Evolutionary conservation across 129 eudicot species (phyloP).

Genomic region (Mikania micrantha): DNA sequence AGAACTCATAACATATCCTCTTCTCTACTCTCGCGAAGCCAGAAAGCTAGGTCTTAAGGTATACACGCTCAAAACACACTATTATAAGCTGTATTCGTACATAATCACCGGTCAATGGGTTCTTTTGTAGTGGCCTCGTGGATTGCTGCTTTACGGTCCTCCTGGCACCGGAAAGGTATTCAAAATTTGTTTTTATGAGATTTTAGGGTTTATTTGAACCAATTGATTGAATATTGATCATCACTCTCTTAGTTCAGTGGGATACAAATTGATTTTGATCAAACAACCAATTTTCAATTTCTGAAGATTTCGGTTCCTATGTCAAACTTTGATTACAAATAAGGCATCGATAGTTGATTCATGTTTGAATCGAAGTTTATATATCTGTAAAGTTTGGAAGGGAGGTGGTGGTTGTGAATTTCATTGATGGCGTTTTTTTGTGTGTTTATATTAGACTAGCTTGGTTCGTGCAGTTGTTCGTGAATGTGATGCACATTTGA

Average conservation of each 20-base stretch:
- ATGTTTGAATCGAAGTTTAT: not conserved
- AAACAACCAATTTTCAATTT: not conserved
- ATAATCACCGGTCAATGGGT: not conserved
- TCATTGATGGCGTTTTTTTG: constrained; percentile 14
- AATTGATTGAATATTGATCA: not conserved
- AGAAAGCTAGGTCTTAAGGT: constrained; percentile 65
- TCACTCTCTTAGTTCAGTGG: not conserved
- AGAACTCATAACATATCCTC: constrained; percentile 74
- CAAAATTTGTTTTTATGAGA: not conserved
- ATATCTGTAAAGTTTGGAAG: not conserved
- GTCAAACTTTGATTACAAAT: not conserved
- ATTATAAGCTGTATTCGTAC: not conserved
- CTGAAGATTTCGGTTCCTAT: not conserved
- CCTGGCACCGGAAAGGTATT: constrained; percentile 97
- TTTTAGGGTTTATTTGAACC: not conserved
- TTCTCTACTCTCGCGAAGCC: constrained; percentile 49
- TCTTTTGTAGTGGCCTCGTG: constrained; percentile 71
- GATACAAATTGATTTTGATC: not conserved
- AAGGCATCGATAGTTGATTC: not conserved
- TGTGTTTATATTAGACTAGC: constrained; percentile 57
- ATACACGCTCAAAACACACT: not conserved
- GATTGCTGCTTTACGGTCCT: constrained; percentile 88
- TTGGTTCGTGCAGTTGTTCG: constrained; percentile 94
- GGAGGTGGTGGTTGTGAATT: not conserved
- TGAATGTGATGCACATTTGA: constrained; percentile 75